Evolutionary conservation across 2,329 filamentous ascomycete genomes (phyloP).

Genomic region (Eurotiales sp.): DNA sequence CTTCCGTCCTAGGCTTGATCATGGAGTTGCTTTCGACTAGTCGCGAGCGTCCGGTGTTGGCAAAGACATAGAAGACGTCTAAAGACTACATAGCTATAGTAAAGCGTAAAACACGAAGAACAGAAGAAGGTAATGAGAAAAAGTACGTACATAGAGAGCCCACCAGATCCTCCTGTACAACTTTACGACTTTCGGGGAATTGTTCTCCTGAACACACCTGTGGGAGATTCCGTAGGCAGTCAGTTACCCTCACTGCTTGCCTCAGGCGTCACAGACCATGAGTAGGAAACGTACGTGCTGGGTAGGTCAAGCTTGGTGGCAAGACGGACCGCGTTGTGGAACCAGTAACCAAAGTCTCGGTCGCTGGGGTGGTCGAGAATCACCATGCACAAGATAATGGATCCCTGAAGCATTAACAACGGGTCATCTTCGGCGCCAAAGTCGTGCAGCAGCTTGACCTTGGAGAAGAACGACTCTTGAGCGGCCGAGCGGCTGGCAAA

Average conservation of each 20-base stretch:
- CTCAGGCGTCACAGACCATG: background rate
- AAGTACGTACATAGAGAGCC: background rate
- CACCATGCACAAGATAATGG: background rate
- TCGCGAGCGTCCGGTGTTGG: background rate
- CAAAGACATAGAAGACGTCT: background rate
- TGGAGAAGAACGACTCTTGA: background rate
- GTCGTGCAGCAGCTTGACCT: background rate
- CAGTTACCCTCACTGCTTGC: background rate
- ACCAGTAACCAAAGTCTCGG: background rate
- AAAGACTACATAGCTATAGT: background rate
- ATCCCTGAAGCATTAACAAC: background rate
- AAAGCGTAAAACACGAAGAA: background rate
- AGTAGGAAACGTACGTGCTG: background rate
- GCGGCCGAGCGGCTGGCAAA: background rate
- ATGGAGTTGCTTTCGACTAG: background rate
- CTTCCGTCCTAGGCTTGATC: background rate
- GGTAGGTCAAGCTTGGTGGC: background rate
- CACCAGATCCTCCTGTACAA: background rate
- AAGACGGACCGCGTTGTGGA: background rate
- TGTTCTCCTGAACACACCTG: background rate
- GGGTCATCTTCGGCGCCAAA: background rate
- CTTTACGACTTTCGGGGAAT: background rate
- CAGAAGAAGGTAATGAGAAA: background rate
- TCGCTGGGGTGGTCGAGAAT: background rate
- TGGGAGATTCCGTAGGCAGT: too few species aligned